A percentile compares a stretch with the other conserved stretches of the same genome.
These are phyloP conservation scores for Juglanconis juglandina DNA, from an alignment of 2,329 filamentous ascomycete species.

Conservation along the genomic window DNA sequence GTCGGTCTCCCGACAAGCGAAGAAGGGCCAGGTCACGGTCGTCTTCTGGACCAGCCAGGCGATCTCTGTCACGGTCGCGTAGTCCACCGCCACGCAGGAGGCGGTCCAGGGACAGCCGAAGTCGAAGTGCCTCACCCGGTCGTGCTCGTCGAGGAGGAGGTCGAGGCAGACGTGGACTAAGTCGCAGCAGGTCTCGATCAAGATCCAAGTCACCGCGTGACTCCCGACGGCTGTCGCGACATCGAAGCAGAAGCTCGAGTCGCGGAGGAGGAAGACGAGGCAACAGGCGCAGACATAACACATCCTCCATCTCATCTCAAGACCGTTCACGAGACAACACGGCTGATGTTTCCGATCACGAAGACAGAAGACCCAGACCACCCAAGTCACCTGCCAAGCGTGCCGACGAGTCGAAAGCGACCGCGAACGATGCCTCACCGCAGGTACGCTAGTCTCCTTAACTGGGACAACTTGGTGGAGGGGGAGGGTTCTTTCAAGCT, in stretches of 20 bases:
- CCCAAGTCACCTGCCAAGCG: constrained; percentile 30
- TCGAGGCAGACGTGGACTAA: constrained; percentile 16
- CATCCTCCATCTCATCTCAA: constrained; percentile 50
- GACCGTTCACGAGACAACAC: constrained; percentile 48
- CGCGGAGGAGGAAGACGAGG: constrained; percentile 17
- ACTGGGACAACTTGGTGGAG: constrained; percentile 24
- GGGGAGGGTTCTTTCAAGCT: constrained; percentile 32
- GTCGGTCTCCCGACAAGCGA: constrained; percentile 42
- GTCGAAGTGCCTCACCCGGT: constrained; percentile 21
- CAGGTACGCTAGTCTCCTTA: constrained; percentile 31
- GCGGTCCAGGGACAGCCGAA: constrained; percentile 31
- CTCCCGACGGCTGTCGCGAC: constrained; percentile 17
- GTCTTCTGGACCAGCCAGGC: constrained; percentile 34
- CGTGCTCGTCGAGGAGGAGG: constrained; percentile 9
- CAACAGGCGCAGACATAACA: constrained; percentile 41
- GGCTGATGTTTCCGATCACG: constrained; percentile 54
- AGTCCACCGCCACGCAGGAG: constrained; percentile 31
- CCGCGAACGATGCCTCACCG: constrained; percentile 17
- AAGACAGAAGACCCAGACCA: constrained; percentile 35
- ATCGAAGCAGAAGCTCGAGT: constrained; percentile 18
- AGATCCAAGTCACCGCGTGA: constrained; percentile 16
- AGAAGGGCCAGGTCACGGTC: constrained; percentile 36
- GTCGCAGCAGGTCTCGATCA: constrained; percentile 20
- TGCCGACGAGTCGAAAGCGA: constrained; percentile 23
- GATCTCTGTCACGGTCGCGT: constrained; percentile 33